Base-by-base conservation (phyloP, 2,329 filamentous ascomycete species). In the Claviceps cyperi region DNA sequence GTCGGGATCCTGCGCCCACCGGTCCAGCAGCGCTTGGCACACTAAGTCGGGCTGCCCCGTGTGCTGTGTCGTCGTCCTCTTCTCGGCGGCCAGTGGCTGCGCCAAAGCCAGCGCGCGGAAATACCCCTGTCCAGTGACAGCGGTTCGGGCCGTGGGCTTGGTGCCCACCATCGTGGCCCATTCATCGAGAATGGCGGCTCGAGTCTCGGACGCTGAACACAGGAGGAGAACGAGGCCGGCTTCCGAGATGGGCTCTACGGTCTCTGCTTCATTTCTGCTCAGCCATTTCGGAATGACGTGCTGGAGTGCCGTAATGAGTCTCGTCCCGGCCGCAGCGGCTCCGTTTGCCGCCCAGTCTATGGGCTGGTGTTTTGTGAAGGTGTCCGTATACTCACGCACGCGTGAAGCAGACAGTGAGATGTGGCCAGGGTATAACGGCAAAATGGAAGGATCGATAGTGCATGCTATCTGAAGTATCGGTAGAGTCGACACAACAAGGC, bases 91-190 rank as follows among this genome's bases (percentile, higher is more conserved):
- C 57, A 78, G 53, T 2, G 71, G 68, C 51, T 76, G 73, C 0
- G 75, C 69, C 55, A 72, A 68, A 24, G 72, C 67, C 35, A 81
- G 61, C 2, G 75, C 75, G 48, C 72, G 71, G 52, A 80, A 75
- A 58, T 75, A 74, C 2, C 74, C 76, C 21, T 68, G 65, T 1
- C 69, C 73, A 28, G 70, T 68, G 14, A 63, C 64, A 58, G 47
- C 59, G 54, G 43, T 62, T 57, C 51, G 65, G 59, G 58, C 64
- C 21, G 55, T 59, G 2, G 62, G 62, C n/a, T 60, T 65, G 19
- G 52, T 54, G 38, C 58, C 57, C 8, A 78, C 66, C 13, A 62
- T 61, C 11, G 66, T 60, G 2, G 72, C 69, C 78, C 77, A 81
- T 5, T 63, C 59, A 2, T 59, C 55, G 36, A 81, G 59, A 1